These are phyloP conservation scores for Bombardia bombarda DNA, from an alignment of 495 filamentous ascomycete genomes.

Conservation along the genomic window DNA sequence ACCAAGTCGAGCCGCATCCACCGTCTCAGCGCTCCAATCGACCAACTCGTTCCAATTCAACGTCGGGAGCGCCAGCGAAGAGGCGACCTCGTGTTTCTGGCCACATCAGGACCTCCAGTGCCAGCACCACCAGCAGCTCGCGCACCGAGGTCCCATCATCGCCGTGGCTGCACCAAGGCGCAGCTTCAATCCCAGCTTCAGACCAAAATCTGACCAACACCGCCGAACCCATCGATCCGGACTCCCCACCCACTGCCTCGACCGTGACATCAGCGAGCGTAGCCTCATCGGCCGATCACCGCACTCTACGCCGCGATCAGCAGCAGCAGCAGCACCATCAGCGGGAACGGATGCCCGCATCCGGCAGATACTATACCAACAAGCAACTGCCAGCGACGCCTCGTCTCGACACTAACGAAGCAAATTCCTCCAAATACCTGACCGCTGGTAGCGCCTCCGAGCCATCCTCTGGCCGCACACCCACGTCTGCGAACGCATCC, in stretches of 20 bases:
- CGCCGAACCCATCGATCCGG: not conserved
- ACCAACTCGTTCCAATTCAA: constrained; percentile 28
- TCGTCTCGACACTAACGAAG: constrained; percentile 26
- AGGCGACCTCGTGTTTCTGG: constrained; percentile 22
- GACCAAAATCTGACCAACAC: not conserved
- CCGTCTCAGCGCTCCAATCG: constrained; percentile 8
- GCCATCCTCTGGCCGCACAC: constrained; percentile 20
- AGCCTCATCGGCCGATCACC: constrained; percentile 2
- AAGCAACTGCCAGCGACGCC: constrained; percentile 30
- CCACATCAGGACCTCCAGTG: constrained; percentile 22
- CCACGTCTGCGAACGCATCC: constrained; percentile 13
- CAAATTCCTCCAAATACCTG: constrained; percentile 14
- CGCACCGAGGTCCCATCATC: constrained; percentile 13
- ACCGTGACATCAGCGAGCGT: constrained; percentile 1
- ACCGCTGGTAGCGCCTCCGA: constrained; percentile 21
- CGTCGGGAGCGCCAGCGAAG: constrained; percentile 15
- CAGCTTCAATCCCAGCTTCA: not conserved
- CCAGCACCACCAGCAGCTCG: constrained; percentile 24
- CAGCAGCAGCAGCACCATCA: constrained; percentile 14
- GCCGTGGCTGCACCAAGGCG: not conserved
- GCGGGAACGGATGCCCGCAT: constrained; percentile 21
- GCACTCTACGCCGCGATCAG: constrained; percentile 10
- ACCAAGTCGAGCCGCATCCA: constrained; percentile 23
- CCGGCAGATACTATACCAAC: constrained; percentile 20
- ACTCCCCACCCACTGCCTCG: constrained; percentile 6